phyloP scores from a whole-genome alignment of 805 yeast genomes.

The Ogataea polymorpha region DNA sequence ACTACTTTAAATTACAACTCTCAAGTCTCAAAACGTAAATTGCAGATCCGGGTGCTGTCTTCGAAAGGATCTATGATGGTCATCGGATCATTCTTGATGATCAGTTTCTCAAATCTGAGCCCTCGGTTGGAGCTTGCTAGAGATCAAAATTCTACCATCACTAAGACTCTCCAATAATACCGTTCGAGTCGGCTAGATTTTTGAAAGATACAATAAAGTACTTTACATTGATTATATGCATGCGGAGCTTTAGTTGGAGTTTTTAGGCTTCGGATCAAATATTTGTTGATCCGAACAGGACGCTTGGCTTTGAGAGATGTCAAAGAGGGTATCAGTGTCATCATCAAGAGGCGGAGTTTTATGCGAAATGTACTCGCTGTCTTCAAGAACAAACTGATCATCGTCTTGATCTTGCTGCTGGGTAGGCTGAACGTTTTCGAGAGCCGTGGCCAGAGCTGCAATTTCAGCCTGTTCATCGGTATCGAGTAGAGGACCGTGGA shows the following conservation, averaged over 20 bases:
- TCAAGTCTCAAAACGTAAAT: too few relatives aligned
- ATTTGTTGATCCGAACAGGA: conserved; percentile 1
- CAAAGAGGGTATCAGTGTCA: conserved; percentile 20
- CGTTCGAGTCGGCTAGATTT: too few relatives aligned
- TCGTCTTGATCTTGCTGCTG: conserved; percentile 6
- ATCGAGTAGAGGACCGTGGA: conserved; percentile 62
- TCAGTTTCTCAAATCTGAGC: too few relatives aligned
- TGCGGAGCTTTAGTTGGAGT: background rate
- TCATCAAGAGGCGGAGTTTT: conserved; percentile 8
- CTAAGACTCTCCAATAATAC: too few relatives aligned
- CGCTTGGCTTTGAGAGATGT: conserved; percentile 8
- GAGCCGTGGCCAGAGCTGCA: background rate
- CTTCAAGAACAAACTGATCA: conserved; percentile 16
- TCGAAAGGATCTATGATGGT: too few relatives aligned
- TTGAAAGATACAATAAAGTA: background rate
- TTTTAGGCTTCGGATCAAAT: background rate
- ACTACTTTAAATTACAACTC: too few relatives aligned
- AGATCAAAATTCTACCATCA: too few relatives aligned
- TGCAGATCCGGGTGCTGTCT: too few relatives aligned
- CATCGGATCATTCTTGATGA: too few relatives aligned
- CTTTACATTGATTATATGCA: background rate
- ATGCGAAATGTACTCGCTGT: conserved; percentile 14
- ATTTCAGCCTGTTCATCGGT: conserved; percentile 15
- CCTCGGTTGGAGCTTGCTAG: too few relatives aligned
- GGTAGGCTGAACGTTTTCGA: background rate